Evolutionary conservation across 352 stramenopile species (phyloP).

Genomic region (Globisporangium acanthophoron): DNA sequence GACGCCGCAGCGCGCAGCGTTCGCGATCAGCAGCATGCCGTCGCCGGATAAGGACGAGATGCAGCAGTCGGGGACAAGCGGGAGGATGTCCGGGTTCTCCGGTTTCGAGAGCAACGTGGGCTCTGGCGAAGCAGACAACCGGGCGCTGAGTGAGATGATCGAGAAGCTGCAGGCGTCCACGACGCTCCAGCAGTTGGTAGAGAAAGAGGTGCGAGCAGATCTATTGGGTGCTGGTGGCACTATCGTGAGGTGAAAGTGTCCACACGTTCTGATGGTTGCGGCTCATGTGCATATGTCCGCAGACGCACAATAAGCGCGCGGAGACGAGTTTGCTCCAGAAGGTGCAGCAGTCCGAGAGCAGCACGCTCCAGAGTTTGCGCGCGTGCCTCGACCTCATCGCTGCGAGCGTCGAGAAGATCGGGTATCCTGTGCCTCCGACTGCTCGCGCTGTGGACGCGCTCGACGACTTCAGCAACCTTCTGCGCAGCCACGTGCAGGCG

Average conservation of each 20-base stretch:
- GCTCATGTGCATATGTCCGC: neutral
- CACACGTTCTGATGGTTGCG: neutral
- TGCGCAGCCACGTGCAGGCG: constrained; percentile 40
- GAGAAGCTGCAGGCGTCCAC: constrained; percentile 24
- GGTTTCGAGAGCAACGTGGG: neutral
- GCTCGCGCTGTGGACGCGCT: constrained; percentile 40
- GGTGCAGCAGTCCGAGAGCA: constrained; percentile 30
- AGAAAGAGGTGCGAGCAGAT: constrained; percentile 20
- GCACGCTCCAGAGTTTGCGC: constrained; percentile 35
- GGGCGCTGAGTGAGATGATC: constrained; percentile 11
- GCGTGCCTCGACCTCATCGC: constrained; percentile 34
- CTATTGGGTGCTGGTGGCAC: neutral
- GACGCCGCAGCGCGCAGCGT: constrained; percentile 12
- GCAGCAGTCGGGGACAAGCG: constrained; percentile 1
- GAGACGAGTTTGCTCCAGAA: constrained; percentile 20
- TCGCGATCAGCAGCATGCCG: constrained; percentile 30
- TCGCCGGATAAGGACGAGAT: constrained; percentile 25
- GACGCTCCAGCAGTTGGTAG: constrained; percentile 37
- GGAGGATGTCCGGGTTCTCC: neutral
- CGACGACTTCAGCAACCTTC: constrained; percentile 49
- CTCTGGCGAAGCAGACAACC: constrained; percentile 1
- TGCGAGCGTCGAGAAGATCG: constrained; percentile 38
- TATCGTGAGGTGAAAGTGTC: no score
- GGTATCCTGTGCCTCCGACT: constrained; percentile 37
- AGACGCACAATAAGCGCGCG: constrained; percentile 32